Base-by-base conservation (phyloP, 83 land plant species). In the Diphasiastrum complanatum region DNA sequence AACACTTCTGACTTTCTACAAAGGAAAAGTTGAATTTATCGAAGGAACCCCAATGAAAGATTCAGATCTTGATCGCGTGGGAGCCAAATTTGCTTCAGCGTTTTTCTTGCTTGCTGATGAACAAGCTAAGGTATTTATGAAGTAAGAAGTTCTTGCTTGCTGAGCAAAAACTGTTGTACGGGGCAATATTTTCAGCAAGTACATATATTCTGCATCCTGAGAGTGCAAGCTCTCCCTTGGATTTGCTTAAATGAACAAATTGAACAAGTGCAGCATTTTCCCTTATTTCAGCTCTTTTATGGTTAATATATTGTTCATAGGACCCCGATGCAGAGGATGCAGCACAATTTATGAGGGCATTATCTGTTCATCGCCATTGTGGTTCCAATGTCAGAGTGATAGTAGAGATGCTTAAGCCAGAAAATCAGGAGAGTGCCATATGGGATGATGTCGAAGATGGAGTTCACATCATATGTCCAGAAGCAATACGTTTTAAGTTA, bases 391-490 rank as follows among this genome's bases (percentile, higher is more conserved):
- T 67, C 3, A 54, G 77, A 46, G 51, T 74, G 11, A 67, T 74
- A 26, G 73, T 74, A 25, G 77, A 74, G 45, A 51, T 74, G 45
- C 47, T 74, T 30, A 68, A 67, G 32, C 77, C 77, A 46, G 77
- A 51, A 33, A 67, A 73, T 6, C 64, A 67, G 48, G 55, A 22
- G 4, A 74, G 61, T 67, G 65, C 77, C 18, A 68, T 74, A 14
- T 74, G 77, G 77, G 73, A 67, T 67, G 51, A 60, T 30, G 33
- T 48, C 25, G 36, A 31, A 25, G 45, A 62, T 22, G 58, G 66
- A 6, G n/a, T n/a, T n/a, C n/a, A n/a, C n/a, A 76, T 76, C 33
- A 61, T 76, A 19, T 76, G 79, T 52, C 79, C 77, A 19, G 79
- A 76, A 31, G 70, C 75, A 26, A 72, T 76, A 33, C 71, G 79